Conservation (phyloP, 2,329 filamentous ascomycete species). For the Aureobasidium mangrovei region DNA sequence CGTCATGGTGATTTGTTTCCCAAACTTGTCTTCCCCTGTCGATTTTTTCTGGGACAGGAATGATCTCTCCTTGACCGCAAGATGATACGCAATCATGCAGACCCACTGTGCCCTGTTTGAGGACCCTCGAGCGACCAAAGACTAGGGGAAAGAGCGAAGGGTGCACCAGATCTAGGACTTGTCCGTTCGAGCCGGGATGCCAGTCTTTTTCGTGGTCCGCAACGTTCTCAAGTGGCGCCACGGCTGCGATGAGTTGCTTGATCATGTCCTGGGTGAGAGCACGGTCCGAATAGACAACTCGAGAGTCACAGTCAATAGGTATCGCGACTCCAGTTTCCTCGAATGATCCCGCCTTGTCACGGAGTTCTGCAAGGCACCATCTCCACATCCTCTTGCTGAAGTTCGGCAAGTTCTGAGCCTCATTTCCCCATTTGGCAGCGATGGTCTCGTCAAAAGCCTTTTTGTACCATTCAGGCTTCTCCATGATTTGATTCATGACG, state of each 20-base stretch:
- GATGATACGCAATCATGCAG: slow-evolving; percentile 26
- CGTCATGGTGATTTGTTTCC: neutral
- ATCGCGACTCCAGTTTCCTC: slow-evolving; percentile 34
- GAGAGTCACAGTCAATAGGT: slow-evolving; percentile 36
- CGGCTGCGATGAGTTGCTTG: slow-evolving; percentile 35
- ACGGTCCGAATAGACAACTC: slow-evolving; percentile 47
- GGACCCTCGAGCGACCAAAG: slow-evolving; percentile 40
- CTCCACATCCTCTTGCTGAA: neutral
- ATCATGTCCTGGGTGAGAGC: slow-evolving; percentile 33
- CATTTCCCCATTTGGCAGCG: slow-evolving; percentile 18
- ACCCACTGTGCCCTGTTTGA: slow-evolving; percentile 27
- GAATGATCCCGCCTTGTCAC: slow-evolving; percentile 41
- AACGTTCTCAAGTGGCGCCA: slow-evolving; percentile 42
- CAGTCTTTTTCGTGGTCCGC: slow-evolving; percentile 47
- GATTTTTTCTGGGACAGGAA: neutral
- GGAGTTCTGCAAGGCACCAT: slow-evolving; percentile 37
- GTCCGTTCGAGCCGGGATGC: slow-evolving; percentile 49
- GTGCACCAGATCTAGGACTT: slow-evolving; percentile 55
- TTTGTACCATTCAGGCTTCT: slow-evolving; percentile 25
- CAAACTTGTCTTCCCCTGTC: slow-evolving; percentile 1
- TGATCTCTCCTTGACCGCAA: slow-evolving; percentile 22
- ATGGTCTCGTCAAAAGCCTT: slow-evolving; percentile 25
- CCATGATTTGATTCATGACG: slow-evolving; percentile 23
- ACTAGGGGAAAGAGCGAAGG: slow-evolving; percentile 55
- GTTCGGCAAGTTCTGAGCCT: slow-evolving; percentile 12